Evolutionary conservation across 1,284 basidiomycete genomes (phyloP).

Genomic region (Austroboletus rostrupii): DNA sequence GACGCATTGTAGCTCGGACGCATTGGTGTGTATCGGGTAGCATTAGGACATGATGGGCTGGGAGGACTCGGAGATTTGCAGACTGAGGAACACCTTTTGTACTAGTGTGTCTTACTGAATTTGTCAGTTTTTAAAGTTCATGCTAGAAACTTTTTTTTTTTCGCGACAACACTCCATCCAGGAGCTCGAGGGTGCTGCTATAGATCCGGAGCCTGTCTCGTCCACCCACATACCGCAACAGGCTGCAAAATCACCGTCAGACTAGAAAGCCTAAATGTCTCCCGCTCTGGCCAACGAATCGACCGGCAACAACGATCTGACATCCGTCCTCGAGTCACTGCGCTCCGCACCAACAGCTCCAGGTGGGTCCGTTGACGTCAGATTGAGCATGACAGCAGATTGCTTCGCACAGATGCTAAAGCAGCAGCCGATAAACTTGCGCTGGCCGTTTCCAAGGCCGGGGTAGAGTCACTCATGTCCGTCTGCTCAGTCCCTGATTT

Average conservation of each 20-base stretch:
- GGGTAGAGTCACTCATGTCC: conserved; percentile 61
- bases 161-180: background rate
- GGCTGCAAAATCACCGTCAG: conserved; percentile 16
- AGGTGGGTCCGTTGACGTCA: conserved; percentile 40
- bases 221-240: conserved; percentile 5
- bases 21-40: background rate
- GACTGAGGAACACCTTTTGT: background rate
- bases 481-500: conserved; percentile 27
- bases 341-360: conserved; percentile 69
- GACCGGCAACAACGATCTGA: conserved; percentile 40
- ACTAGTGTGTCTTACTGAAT: conserved; percentile 4
- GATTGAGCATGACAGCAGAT: conserved; percentile 4
- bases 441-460: conserved; percentile 60
- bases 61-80: conserved; percentile 2
- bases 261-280: conserved; percentile 44
- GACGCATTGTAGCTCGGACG: conserved; percentile 1
- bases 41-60: background rate
- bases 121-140: conserved; percentile 5
- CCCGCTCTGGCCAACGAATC: conserved; percentile 49
- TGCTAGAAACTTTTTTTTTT: background rate
- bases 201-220: no score
- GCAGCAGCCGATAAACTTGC: conserved; percentile 75
- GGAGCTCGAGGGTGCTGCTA: no score
- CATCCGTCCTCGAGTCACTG: conserved; percentile 57
- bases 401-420: conserved; percentile 58